phyloP scores from a whole-genome alignment of 352 stramenopile genomes.

The Globisporangium orthogonon region DNA sequence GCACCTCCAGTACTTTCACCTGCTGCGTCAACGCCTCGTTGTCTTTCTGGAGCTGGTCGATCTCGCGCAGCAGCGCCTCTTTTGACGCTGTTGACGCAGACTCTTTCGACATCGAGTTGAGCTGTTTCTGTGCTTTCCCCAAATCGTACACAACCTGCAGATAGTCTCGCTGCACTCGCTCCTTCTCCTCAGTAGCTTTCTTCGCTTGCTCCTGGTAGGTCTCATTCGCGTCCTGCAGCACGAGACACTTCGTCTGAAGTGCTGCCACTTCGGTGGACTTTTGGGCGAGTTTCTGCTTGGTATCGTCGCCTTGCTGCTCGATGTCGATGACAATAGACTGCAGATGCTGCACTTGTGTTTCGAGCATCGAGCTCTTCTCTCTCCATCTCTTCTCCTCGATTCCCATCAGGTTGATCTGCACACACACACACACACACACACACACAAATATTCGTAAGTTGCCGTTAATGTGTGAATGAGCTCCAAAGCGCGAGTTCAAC shows the following conservation, averaged over 20 bases:
- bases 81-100: conserved; percentile 20
- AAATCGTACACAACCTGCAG: conserved; percentile 42
- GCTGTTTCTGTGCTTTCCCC: conserved; percentile 34
- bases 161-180: conserved; percentile 43
- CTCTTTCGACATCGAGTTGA: conserved; percentile 32
- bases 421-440: too few relatives aligned
- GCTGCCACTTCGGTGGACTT: conserved; percentile 22
- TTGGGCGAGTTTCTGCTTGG: conserved; percentile 16
- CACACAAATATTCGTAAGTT: background rate
- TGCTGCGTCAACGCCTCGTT: conserved; percentile 25
- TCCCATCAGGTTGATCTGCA: conserved; percentile 8
- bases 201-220: conserved; percentile 22
- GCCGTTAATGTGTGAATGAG: background rate
- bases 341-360: conserved; percentile 18
- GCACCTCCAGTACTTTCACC: conserved; percentile 22
- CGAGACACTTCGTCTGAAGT: conserved; percentile 21
- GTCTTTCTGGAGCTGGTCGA: conserved; percentile 22
- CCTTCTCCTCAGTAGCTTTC: conserved; percentile 26
- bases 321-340: conserved; percentile 17
- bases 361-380: conserved; percentile 15
- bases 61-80: conserved; percentile 27
- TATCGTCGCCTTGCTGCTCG: conserved; percentile 19
- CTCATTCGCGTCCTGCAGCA: conserved; percentile 30
- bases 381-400: conserved; percentile 14
- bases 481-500: background rate